A percentile compares a stretch with the other conserved stretches of the same genome.
These are phyloP conservation scores for Lentinula sp. DNA, from an alignment of 768 basidiomycete genomes.

Conservation along the genomic window DNA sequence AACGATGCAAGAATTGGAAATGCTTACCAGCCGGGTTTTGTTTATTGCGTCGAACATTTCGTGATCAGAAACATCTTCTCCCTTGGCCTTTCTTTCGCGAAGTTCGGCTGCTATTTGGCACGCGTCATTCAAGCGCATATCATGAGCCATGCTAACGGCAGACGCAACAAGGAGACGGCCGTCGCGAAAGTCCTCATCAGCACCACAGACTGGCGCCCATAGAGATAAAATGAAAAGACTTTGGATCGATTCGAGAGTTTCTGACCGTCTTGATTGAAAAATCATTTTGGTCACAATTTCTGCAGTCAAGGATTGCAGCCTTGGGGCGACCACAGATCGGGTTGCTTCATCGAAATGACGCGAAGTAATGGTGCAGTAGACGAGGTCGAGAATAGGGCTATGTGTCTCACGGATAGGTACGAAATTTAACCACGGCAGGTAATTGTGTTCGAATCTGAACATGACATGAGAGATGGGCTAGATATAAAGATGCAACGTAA, in stretches of 20 bases:
- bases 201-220: constrained; percentile 30
- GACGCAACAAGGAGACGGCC: neutral
- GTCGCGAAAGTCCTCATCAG: neutral
- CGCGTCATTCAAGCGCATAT: constrained; percentile 31
- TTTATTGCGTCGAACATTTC: constrained; percentile 23
- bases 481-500: neutral
- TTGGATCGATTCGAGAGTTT: constrained; percentile 32
- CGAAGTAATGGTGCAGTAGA: constrained; percentile 35
- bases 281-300: constrained; percentile 30
- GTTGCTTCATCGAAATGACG: constrained; percentile 29
- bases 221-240: constrained; percentile 31
- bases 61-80: constrained; percentile 15
- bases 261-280: constrained; percentile 27
- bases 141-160: constrained; percentile 39
- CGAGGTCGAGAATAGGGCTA: constrained; percentile 26
- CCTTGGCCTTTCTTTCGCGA: constrained; percentile 15
- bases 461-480: neutral
- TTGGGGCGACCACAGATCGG: constrained; percentile 24
- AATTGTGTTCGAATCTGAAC: constrained; percentile 32
- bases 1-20: neutral
- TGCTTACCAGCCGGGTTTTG: constrained; percentile 30
- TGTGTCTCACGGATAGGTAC: constrained; percentile 22
- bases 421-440: constrained; percentile 36
- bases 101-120: constrained; percentile 22
- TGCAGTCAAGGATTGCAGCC: constrained; percentile 31